Base-by-base conservation (phyloP, 768 basidiomycete species). In the Phanerochaete sordida region DNA sequence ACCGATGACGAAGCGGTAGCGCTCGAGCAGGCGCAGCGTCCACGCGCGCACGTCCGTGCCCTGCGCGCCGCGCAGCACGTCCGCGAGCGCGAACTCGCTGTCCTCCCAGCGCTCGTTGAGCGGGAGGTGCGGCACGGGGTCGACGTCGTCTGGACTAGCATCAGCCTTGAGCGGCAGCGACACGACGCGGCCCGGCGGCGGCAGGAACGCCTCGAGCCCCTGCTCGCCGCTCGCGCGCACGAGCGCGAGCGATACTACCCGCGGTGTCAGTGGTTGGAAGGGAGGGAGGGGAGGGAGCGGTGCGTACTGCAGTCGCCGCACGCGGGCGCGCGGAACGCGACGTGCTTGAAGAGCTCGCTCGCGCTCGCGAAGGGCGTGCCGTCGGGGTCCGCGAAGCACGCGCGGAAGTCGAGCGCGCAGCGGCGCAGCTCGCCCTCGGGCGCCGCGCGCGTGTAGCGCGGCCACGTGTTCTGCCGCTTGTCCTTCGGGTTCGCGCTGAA, bases 181-280 rank as follows among this genome's bases (percentile, higher is more conserved):
- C 46, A 59, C 45, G 15, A 28, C 35, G 33, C 69, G 66, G 0
- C 61, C 64, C 7, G 35, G 23, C 7, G 65, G 54, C 1, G 77
- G 77, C 2, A 79, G 64, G 64, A 79, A 73, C 4, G 74, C 72
- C 11, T 68, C 65, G 2, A 79, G 60, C 3, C 77, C 77, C 5
- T 64, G 61, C 9, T 64, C 59, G 4, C 74, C 71, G 62, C 74
- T 74, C 1, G 64, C 60, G 9, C 66, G 51, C 11, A 76, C 59
- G 28, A 79, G 66, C 0, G 72, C 69, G 1, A 66, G 57, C 31
- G 77, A 69, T 7, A 75, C 72, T 70, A 48, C 8, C 26, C 8
- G 35, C 13, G 24, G 24, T 1, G 43, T 31, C 39, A 46, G 44
- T 13, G 8, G 12, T 35, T 12, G 23, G n/a, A 16, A 24, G 19